A percentile compares a stretch with the other conserved stretches of the same genome.
phyloP scores from a whole-genome alignment of 371 early-diverging fungal species.

The Haplosporangium sp. region DNA sequence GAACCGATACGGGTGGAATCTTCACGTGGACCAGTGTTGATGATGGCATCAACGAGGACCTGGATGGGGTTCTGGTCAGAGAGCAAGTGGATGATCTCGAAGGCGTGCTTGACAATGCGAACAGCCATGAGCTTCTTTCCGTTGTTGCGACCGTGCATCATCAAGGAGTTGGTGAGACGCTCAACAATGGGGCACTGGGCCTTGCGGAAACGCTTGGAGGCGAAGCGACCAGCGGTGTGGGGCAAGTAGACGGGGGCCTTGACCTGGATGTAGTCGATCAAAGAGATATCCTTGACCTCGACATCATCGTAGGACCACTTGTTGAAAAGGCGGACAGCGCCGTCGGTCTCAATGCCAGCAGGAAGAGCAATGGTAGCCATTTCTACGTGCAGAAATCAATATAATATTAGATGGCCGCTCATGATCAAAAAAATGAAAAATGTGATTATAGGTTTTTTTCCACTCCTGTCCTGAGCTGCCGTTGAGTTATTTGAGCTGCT shows the following conservation, averaged over 20 bases:
- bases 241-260: slow-evolving; percentile 96
- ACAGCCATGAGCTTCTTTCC: slow-evolving; percentile 99
- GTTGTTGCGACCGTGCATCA: slow-evolving; percentile 99
- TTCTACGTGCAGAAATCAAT: slow-evolving; percentile 22
- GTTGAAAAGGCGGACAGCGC: slow-evolving; percentile 87
- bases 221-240: slow-evolving; percentile 99
- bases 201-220: slow-evolving; percentile 98
- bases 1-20: slow-evolving; percentile 99
- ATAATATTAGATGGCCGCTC: background rate
- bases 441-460: background rate
- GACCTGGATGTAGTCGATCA: slow-evolving; percentile 96
- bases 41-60: slow-evolving; percentile 99
- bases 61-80: slow-evolving; percentile 99
- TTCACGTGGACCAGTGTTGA: slow-evolving; percentile 99
- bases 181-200: slow-evolving; percentile 99
- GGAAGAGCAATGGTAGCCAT: slow-evolving; percentile 77
- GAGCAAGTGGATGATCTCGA: slow-evolving; percentile 99
- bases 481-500: background rate
- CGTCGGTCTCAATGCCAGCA: slow-evolving; percentile 75
- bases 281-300: slow-evolving; percentile 95
- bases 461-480: background rate
- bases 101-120: slow-evolving; percentile 99
- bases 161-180: slow-evolving; percentile 99
- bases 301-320: slow-evolving; percentile 97
- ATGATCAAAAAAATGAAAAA: background rate